Base-by-base conservation (phyloP, 306 rosid genomes). In the Cucumis sativus region DNA sequence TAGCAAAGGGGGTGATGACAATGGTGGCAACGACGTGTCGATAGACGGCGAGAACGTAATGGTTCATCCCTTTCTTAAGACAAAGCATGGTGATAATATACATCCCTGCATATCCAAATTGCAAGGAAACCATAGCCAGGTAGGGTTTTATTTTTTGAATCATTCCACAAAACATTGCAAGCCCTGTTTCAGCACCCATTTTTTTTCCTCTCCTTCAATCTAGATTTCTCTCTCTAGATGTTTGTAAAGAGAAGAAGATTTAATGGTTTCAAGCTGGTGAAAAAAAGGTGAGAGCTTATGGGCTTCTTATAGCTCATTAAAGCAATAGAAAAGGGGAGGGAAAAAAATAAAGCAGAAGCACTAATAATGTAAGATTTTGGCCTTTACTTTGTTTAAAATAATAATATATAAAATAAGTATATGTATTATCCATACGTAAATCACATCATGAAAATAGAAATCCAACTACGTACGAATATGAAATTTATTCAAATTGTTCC, bases 61-160 rank as follows among this genome's bases (percentile, higher is more conserved):
- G 92, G 63, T 91, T 96, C 94, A 96, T 89, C 41, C 99, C 99
- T 77, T 93, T 92, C 56, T 92, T 96, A 75, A 96, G 84, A 17
- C 97, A 91, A 59, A 96, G 89, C 97, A 96, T 85, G 33, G 97
- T 91, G 37, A 96, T 80, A 17, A 96, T 85, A 20, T 96, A 92
- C 99, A 96, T 91, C 28, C 99, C 99, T 0, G 99, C 81, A 60
- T 92, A 96, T 0, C 99, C 99, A 77, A 96, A 92, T 37, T 96
- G 98, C 81, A 96, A 88, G 60, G 92, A 88, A 56, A 96, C 60
- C 78, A 96, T 92, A 21, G 96, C 98, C 83, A 96, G 87, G 82
- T 89, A 92, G 6, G 98, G 99, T 64, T 96, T 96, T 41, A 81
- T 8, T 79, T 87, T 88, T 3, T 73, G 79, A 17, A 88, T 7